Evolutionary conservation across 164 flowering plant species (phyloP).

Genomic region (Echeveria elegans): DNA sequence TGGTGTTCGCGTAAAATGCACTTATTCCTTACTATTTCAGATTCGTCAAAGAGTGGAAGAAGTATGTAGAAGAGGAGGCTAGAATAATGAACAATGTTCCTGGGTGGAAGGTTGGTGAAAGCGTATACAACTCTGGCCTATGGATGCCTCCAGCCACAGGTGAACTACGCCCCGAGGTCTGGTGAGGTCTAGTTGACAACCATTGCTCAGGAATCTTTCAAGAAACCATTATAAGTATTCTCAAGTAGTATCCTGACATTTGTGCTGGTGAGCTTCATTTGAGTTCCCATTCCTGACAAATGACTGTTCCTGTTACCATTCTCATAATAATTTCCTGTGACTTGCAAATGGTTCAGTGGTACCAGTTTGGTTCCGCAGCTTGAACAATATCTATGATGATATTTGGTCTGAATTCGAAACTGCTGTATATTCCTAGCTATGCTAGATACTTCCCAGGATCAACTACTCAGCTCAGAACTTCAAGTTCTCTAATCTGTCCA

Average conservation of each 20-base stretch:
- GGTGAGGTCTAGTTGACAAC: conserved; percentile 34
- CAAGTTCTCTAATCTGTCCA: too few relatives aligned
- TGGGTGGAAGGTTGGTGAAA: conserved; percentile 98
- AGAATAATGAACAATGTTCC: conserved; percentile 96
- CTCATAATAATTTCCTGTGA: not conserved
- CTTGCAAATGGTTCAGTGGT: not conserved
- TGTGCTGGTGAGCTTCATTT: not conserved
- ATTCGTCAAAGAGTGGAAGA: conserved; percentile 78
- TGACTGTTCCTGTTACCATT: not conserved
- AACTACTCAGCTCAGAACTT: too few relatives aligned
- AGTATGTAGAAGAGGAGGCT: conserved; percentile 82
- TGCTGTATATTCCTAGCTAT: too few relatives aligned
- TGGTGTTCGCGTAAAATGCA: not conserved
- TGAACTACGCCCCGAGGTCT: conserved; percentile 88
- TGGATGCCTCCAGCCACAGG: conserved; percentile 99
- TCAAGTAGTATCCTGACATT: too few relatives aligned
- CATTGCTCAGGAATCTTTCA: not conserved
- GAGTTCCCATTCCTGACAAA: not conserved
- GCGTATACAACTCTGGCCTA: conserved; percentile 79
- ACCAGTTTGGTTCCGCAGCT: too few relatives aligned
- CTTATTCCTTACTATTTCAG: not conserved
- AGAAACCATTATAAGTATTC: not conserved
- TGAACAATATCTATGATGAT: too few relatives aligned
- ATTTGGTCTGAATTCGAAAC: too few relatives aligned
- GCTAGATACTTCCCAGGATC: too few relatives aligned